Conservation (phyloP, 1,284 basidiomycete genomes). For the Rhodotorula mucilaginosa region DNA sequence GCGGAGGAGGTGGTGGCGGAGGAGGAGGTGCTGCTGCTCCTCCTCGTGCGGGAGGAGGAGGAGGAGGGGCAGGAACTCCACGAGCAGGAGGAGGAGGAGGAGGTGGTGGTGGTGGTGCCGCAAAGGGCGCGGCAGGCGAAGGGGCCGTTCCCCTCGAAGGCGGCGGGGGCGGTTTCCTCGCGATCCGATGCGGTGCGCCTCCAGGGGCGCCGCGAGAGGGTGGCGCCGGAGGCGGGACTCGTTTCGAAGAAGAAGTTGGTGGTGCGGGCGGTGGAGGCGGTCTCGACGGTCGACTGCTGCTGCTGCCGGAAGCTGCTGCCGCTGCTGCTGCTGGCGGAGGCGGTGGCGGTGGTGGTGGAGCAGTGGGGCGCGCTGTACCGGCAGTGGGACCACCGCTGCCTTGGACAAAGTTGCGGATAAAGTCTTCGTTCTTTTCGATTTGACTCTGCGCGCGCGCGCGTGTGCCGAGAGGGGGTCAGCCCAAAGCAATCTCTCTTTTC, state of each 20-base stretch:
- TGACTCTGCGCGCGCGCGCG: conserved; percentile 20
- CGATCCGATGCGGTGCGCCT: conserved; percentile 8
- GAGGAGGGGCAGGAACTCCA: conserved; percentile 12
- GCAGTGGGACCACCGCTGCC: conserved; percentile 35
- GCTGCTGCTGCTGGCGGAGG: background rate
- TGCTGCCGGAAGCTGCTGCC: background rate
- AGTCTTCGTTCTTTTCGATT: conserved; percentile 40
- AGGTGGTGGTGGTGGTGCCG: conserved; percentile 12
- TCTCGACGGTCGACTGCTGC: background rate
- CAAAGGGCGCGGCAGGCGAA: conserved; percentile 15
- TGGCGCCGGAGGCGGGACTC: conserved; percentile 31
- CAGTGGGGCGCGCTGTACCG: conserved; percentile 1
- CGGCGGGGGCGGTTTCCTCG: conserved; percentile 33
- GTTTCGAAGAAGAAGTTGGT: conserved; percentile 13
- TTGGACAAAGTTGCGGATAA: conserved; percentile 41
- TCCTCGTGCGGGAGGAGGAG: background rate
- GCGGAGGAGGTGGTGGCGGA: conserved; percentile 7
- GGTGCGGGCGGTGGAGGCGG: conserved; percentile 17
- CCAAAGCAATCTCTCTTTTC: no score
- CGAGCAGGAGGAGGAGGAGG: conserved; percentile 3
- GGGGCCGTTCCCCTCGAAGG: conserved; percentile 22
- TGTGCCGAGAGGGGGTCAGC: no score
- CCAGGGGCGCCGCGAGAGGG: conserved; percentile 19
- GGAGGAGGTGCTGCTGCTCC: background rate
- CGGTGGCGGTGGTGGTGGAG: conserved; percentile 1